Evolutionary conservation across 176 grass and related monocot genomes (phyloP), one percentile per base, ranked within the genome.

Genomic region (Thinopyrum elongatum): DNA sequence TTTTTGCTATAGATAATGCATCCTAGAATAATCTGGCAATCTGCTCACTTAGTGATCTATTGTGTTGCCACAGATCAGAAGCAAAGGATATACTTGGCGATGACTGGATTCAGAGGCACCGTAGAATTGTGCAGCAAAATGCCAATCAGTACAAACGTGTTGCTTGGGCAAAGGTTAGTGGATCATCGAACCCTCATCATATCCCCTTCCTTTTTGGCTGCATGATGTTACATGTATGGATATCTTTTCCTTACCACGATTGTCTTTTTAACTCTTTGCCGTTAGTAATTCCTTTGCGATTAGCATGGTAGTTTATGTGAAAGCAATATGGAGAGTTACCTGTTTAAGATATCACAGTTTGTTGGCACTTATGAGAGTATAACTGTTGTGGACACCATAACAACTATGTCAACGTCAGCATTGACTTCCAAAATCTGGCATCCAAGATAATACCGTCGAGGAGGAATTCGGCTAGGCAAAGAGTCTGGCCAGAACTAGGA

Each of bases 21-120:
- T 88, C 67, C 0, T 29, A 74, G 25, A 44, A 15, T 75, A 10
- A 69, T 80, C 2, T 34, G n/a, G 77, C 57, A 34, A 55, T 30
- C 4, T 76, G 71, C 35, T 78, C 28, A 83, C 74, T 67, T 42
- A 53, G 31, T 30, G 28, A 62, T 68, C 17, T 65, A 1, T 26
- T 86, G 16, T 82, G 64, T 69, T 80, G 15, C 22, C 61, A 84
- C 82, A 98, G 96, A 88, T 98, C 96, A 86, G 96, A 95, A 94
- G 96, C 93, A 39, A 98, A 98, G 49, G 96, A 98, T 89, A 90
- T 98, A 89, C 87, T 98, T 68, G 96, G 96, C 78, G 96, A 98
- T 88, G 91, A 98, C 70, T 98, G 96, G 96, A 88, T 98, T 87
- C 96, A 98, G 79, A 98, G 92, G 70, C 96, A 98, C 79, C 90